Conservation (phyloP, 2,329 filamentous ascomycete species). For the Dactylellina sp. region DNA sequence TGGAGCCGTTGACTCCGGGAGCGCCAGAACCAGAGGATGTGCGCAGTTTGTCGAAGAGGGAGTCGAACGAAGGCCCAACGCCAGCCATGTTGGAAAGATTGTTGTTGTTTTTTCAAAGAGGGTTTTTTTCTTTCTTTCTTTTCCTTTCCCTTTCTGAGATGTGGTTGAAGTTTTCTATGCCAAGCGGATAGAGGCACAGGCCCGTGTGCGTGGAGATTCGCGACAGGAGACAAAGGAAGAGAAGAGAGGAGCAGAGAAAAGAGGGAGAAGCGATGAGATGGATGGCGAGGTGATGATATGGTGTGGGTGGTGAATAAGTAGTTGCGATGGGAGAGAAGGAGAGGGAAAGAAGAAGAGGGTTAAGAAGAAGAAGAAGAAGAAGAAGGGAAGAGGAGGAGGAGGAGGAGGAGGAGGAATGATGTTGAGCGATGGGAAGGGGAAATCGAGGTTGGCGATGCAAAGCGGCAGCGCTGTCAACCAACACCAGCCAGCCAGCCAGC, state of each 20-base stretch:
- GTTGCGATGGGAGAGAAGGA: conserved; percentile 37
- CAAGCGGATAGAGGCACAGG: conserved; percentile 13
- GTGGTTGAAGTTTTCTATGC: conserved; percentile 41
- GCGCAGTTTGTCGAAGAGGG: conserved; percentile 49
- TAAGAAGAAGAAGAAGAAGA: conserved; percentile 34
- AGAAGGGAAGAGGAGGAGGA: conserved; percentile 53
- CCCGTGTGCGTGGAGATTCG: conserved; percentile 22
- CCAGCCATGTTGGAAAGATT: conserved; percentile 28
- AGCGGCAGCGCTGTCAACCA: too few relatives aligned
- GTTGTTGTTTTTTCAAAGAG: background rate
- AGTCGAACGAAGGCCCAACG: conserved; percentile 44
- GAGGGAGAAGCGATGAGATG: conserved; percentile 57
- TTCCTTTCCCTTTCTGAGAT: conserved; percentile 12
- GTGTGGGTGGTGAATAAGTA: conserved; percentile 8
- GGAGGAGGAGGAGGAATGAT: conserved; percentile 59
- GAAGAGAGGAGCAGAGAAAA: conserved; percentile 43
- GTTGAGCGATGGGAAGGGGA: background rate
- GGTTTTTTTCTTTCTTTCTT: background rate
- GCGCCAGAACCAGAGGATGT: conserved; percentile 13
- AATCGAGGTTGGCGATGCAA: conserved; percentile 23
- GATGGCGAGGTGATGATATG: conserved; percentile 58
- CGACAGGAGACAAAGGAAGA: conserved; percentile 56
- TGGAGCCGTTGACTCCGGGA: conserved; percentile 15
- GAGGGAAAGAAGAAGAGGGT: conserved; percentile 36
- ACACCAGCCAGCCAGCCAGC: too few relatives aligned